Conservation (phyloP, 371 early-diverging fungal genomes). For the Dichotomocladium elegans region DNA sequence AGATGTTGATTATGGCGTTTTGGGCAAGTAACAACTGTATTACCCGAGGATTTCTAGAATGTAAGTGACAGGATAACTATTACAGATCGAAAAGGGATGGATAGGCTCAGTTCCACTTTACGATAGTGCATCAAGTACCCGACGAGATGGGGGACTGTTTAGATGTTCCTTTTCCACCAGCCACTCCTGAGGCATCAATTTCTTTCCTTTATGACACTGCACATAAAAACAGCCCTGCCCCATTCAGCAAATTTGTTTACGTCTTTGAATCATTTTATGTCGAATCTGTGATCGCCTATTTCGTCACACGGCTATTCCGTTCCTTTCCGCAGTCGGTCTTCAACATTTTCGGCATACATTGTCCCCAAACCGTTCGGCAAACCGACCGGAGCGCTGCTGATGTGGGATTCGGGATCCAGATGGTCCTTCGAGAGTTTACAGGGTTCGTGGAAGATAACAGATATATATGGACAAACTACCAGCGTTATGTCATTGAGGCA, state of each 20-base stretch:
- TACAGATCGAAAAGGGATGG: too few relatives aligned
- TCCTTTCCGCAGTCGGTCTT: neutral
- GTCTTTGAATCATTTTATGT: slow-evolving; percentile 26
- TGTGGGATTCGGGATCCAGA: neutral
- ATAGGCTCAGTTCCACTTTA: too few relatives aligned
- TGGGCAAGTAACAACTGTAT: slow-evolving; percentile 19
- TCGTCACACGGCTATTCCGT: slow-evolving; percentile 1
- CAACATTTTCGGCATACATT: too few relatives aligned
- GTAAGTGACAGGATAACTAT: slow-evolving; percentile 7
- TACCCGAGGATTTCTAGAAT: slow-evolving; percentile 20
- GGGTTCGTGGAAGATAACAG: slow-evolving; percentile 40
- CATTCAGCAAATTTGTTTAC: slow-evolving; percentile 14
- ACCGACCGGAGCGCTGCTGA: neutral
- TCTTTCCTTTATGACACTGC: slow-evolving; percentile 21
- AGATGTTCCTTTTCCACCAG: slow-evolving; percentile 16
- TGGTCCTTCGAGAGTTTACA: slow-evolving; percentile 17
- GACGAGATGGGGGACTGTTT: neutral
- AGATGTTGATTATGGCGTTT: slow-evolving; percentile 12
- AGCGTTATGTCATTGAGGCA: slow-evolving; percentile 14
- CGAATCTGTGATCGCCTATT: slow-evolving; percentile 8
- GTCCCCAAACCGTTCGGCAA: too few relatives aligned
- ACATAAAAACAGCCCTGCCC: slow-evolving; percentile 3
- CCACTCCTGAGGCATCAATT: slow-evolving; percentile 11
- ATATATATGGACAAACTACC: slow-evolving; percentile 24
- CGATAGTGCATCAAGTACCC: slow-evolving; percentile 19